Conservation (phyloP, 2,329 filamentous ascomycete genomes). For the Sporothrix inflata region DNA sequence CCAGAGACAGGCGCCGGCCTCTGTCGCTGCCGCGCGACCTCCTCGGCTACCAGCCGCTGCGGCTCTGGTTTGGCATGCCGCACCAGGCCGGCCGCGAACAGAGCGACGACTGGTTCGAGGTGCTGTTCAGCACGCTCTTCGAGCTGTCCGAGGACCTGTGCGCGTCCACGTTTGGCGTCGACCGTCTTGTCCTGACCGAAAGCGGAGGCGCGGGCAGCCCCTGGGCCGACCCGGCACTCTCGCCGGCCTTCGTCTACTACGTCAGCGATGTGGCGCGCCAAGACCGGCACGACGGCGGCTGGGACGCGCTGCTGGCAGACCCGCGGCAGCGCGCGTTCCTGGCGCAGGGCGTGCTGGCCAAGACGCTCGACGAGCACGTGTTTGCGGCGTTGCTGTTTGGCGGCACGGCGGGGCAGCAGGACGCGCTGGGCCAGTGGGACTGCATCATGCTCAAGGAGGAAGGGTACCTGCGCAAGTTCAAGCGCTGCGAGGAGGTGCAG, state of each 20-base stretch:
- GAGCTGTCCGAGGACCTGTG: slow-evolving; percentile 35
- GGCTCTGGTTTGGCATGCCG: slow-evolving; percentile 33
- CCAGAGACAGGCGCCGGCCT: neutral
- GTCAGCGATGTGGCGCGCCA: slow-evolving; percentile 41
- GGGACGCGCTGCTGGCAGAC: slow-evolving; percentile 43
- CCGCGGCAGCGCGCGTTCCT: slow-evolving; percentile 41
- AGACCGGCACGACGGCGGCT: slow-evolving; percentile 41
- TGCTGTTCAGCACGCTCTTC: slow-evolving; percentile 40
- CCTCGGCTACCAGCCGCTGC: slow-evolving; percentile 33
- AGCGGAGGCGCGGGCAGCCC: slow-evolving; percentile 31
- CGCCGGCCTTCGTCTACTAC: slow-evolving; percentile 43
- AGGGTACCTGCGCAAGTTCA: slow-evolving; percentile 45
- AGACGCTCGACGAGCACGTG: slow-evolving; percentile 46
- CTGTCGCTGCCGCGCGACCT: slow-evolving; percentile 28
- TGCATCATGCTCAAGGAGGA: slow-evolving; percentile 39
- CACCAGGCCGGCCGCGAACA: slow-evolving; percentile 31
- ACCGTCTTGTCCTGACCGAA: neutral
- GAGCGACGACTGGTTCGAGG: slow-evolving; percentile 37
- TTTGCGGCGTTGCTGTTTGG: slow-evolving; percentile 48
- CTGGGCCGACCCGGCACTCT: slow-evolving; percentile 36
- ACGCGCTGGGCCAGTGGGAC: slow-evolving; percentile 41
- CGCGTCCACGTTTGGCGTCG: slow-evolving; percentile 38
- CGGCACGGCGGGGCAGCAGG: slow-evolving; percentile 37
- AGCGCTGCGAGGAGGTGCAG: slow-evolving; percentile 40
- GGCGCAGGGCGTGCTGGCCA: slow-evolving; percentile 43